A percentile compares a stretch with the other conserved stretches of the same genome.
Evolutionary conservation across 768 basidiomycete genomes (phyloP).

Genomic region (Tricholoma matsutake): DNA sequence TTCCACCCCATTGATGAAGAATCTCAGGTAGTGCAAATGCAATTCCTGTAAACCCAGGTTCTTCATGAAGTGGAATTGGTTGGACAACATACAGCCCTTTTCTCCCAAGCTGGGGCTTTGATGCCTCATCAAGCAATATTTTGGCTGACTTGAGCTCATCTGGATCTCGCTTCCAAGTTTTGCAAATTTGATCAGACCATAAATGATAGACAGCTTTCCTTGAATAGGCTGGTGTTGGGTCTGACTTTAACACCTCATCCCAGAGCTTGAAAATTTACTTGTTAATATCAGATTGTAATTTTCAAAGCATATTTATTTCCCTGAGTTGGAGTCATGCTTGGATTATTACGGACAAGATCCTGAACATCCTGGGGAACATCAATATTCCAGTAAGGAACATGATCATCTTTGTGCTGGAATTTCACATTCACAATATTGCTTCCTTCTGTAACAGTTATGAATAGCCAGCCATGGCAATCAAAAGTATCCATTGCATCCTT

Average conservation of each 20-base stretch:
- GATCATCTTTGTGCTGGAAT: background rate
- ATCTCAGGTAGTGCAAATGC: too few relatives aligned
- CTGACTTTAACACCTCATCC: constrained; percentile 13
- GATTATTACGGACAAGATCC: constrained; percentile 6
- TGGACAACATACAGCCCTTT: too few relatives aligned
- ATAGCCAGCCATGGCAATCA: too few relatives aligned
- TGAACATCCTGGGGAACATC: constrained; percentile 3
- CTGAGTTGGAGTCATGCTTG: constrained; percentile 9
- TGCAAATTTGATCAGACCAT: constrained; percentile 14
- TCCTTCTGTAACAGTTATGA: background rate
- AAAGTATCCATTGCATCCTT: too few relatives aligned
- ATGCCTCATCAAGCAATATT: background rate
- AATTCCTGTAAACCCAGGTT: too few relatives aligned
- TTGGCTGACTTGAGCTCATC: constrained; percentile 27
- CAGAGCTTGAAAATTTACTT: constrained; percentile 15
- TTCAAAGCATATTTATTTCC: constrained; percentile 6
- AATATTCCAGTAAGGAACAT: background rate
- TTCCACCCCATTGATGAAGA: too few relatives aligned
- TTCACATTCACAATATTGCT: background rate
- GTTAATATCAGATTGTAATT: background rate
- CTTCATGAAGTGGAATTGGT: too few relatives aligned
- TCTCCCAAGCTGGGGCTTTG: too few relatives aligned
- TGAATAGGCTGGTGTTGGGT: constrained; percentile 8
- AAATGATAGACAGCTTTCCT: constrained; percentile 18
- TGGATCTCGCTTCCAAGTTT: constrained; percentile 21